These are phyloP conservation scores for Paramyrothecium sp. DNA, from an alignment of 2,329 filamentous ascomycete genomes.

Conservation along the genomic window DNA sequence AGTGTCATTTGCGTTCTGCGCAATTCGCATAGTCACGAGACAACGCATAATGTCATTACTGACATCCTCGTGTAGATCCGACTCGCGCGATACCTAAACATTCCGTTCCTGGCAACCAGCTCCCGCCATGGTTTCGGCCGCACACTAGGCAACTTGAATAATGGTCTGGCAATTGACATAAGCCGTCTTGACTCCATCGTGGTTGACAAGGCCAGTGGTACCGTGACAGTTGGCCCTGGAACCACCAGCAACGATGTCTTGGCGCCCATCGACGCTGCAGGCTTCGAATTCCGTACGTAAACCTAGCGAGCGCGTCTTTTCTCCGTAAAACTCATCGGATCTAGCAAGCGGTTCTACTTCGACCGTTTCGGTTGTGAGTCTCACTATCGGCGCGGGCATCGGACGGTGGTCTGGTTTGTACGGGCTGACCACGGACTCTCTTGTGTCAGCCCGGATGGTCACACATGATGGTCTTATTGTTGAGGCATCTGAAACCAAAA, in stretches of 20 bases:
- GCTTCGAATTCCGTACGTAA: neutral
- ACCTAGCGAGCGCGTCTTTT: no score
- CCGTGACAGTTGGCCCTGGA: neutral
- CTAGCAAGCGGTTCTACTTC: neutral
- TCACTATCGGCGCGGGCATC: neutral
- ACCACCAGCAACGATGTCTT: neutral
- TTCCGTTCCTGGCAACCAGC: no score
- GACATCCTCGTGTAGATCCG: no score
- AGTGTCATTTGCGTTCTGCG: no score
- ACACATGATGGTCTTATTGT: neutral
- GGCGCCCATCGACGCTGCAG: neutral
- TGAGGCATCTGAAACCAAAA: neutral
- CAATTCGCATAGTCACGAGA: no score
- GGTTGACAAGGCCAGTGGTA: neutral
- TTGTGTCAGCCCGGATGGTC: neutral
- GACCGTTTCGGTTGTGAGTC: neutral
- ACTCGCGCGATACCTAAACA: no score
- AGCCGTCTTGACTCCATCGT: neutral
- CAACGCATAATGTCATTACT: no score
- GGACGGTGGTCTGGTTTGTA: neutral
- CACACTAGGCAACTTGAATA: no score
- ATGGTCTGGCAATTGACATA: no score
- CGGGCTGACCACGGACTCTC: neutral
- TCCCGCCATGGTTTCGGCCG: no score
- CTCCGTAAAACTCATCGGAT: neutral